Conservation (phyloP, 192 early-diverging fungal species). For the Spizellomyces sp. region DNA sequence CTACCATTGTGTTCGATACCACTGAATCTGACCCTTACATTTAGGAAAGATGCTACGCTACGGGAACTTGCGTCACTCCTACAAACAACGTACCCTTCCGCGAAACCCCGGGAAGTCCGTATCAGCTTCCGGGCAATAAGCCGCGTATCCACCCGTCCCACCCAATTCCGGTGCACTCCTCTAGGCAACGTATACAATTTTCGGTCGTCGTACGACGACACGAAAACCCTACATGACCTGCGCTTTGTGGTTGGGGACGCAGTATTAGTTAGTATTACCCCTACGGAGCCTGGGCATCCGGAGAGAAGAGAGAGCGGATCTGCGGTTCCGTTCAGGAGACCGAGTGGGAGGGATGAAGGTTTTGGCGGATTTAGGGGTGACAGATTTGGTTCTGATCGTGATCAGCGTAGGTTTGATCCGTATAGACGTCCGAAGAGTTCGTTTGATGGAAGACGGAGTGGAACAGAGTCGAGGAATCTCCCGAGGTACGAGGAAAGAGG, state of each 20-base stretch:
- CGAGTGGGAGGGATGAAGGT: neutral
- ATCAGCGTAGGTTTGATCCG: neutral
- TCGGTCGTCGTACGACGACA: slow-evolving; percentile 37
- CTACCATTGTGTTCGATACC: neutral
- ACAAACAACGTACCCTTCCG: slow-evolving; percentile 44
- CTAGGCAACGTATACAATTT: slow-evolving; percentile 47
- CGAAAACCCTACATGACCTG: slow-evolving; percentile 53
- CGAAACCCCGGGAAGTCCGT: slow-evolving; percentile 39
- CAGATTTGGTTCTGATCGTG: neutral
- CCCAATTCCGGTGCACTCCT: slow-evolving; percentile 39
- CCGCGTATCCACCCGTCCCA: slow-evolving; percentile 39
- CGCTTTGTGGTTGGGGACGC: slow-evolving; percentile 63
- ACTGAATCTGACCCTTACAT: neutral
- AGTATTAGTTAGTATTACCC: slow-evolving; percentile 53
- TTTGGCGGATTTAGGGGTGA: neutral
- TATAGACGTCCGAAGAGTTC: neutral
- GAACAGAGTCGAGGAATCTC: too few relatives aligned
- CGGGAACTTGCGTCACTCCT: slow-evolving; percentile 61
- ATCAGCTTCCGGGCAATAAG: slow-evolving; percentile 56
- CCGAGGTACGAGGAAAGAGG: too few relatives aligned
- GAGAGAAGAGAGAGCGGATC: neutral
- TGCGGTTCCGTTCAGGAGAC: neutral
- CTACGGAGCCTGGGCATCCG: slow-evolving; percentile 8
- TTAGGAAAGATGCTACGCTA: slow-evolving; percentile 65
- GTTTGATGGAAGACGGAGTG: too few relatives aligned